Evolutionary conservation across 805 yeast genomes (phyloP), one percentile per base, ranked within the genome.

Genomic region (Metschnikowia cubensis): DNA sequence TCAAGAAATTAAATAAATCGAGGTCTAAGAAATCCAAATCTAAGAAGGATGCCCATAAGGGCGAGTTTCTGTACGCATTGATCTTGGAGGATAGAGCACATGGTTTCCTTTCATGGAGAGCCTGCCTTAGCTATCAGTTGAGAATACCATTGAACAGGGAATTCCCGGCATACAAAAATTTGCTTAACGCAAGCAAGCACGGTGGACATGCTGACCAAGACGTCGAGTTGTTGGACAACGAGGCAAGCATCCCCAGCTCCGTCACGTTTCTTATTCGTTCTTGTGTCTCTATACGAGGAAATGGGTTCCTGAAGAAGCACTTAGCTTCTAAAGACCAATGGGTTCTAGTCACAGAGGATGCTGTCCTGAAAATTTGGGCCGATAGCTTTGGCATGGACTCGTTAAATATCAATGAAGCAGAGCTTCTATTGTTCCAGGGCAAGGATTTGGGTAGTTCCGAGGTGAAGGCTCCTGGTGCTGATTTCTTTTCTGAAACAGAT

Each of bases 341-440:
- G 90, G 68, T 70, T 21, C 64, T 84, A 21, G 73, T 85, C 5
- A 77, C 88, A 4, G 92, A 85, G 61, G 88, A 84, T 56, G 60
- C 74, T 2, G 70, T 74, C 3, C 75, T 82, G 14, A 67, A 69
- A 49, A 71, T 76, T 39, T 76, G 87, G 89, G 69, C 79, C 43
- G 64, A 67, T 52, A 68, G 86, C 63, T 74, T 71, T 58, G 76
- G 82, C n/a, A 62, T 85, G 56, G 71, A 73, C 43, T 75, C 83
- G 55, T 55, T 81, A 64, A 70, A 75, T 56, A 66, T 83, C 50
- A 74, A 74, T 50, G 80, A 80, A 56, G 81, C 81, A 1, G 82
- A 80, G 52, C 64, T 68, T 42, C 61, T 64, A 42, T 70, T 67
- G 50, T 74, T 67, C 54, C 66, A 66, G 46, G 66, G 64, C 39